Conservation (phyloP, 2,329 filamentous ascomycete genomes). For the Ilyonectria sp. region DNA sequence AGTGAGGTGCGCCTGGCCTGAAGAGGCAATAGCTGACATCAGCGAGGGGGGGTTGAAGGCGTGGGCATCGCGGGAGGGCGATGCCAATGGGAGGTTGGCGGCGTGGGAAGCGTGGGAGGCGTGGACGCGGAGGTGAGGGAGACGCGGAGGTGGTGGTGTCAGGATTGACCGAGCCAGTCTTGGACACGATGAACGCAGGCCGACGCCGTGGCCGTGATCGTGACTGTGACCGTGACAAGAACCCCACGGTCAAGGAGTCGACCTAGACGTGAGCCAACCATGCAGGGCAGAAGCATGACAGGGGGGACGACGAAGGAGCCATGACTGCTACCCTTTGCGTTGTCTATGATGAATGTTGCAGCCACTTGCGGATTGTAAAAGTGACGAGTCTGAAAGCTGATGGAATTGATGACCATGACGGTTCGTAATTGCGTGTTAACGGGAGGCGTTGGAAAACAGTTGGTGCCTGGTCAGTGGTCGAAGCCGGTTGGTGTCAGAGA, state of each 20-base stretch:
- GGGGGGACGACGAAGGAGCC: conserved; percentile 17
- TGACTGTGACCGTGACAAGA: neutral
- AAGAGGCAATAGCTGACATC: conserved; percentile 30
- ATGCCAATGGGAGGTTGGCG: neutral
- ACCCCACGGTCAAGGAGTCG: neutral
- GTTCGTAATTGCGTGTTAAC: conserved; percentile 2
- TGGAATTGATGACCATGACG: conserved; percentile 7
- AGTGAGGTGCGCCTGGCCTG: conserved; percentile 16
- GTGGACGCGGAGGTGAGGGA: conserved; percentile 18
- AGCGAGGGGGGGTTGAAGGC: conserved; percentile 13
- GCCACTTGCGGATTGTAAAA: conserved; percentile 5
- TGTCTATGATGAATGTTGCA: conserved; percentile 14
- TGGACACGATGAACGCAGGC: neutral
- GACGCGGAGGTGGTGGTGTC: conserved; percentile 19
- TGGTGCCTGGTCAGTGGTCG: neutral
- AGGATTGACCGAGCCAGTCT: conserved; percentile 8
- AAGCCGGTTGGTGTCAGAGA: neutral
- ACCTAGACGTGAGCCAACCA: conserved; percentile 9
- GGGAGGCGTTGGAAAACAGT: neutral
- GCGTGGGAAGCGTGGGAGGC: conserved; percentile 18
- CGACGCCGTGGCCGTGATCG: conserved; percentile 1
- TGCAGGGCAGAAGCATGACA: conserved; percentile 6
- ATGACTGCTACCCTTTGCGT: conserved; percentile 18
- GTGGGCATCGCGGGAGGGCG: conserved; percentile 7
- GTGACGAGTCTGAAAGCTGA: conserved; percentile 22